Conservation (phyloP, 106 monocot genomes). For the Phalaenopsis equestris region DNA sequence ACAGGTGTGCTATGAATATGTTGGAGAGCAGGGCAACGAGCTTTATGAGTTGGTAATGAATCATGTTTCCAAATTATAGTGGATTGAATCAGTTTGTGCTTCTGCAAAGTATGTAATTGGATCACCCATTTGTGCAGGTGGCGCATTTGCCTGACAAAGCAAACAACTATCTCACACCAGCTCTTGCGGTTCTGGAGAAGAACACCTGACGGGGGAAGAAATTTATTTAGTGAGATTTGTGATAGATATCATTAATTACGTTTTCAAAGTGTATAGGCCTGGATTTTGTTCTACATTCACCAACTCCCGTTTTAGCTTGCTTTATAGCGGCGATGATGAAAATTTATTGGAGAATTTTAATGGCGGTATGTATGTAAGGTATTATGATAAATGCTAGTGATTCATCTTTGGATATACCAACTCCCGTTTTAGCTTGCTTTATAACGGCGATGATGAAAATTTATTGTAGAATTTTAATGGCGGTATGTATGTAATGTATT, state of each 20-base stretch:
- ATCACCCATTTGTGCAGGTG: conserved; percentile 40
- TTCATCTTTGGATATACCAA: neutral
- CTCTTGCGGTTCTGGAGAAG: conserved; percentile 83
- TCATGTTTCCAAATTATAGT: neutral
- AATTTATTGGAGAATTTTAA: no score
- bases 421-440: no score
- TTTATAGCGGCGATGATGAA: no score
- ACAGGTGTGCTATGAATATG: conserved; percentile 94
- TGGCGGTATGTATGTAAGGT: no score
- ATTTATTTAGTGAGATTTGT: neutral
- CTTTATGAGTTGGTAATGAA: conserved; percentile 85
- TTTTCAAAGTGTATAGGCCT: neutral
- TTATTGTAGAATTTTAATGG: no score
- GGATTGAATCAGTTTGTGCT: neutral
- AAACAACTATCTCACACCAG: conserved; percentile 96
- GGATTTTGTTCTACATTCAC: neutral
- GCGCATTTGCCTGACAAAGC: conserved; percentile 99
- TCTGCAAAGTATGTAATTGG: neutral
- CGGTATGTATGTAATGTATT: no score
- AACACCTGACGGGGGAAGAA: conserved; percentile 51
- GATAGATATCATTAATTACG: neutral
- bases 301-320: neutral
- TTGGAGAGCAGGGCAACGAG: conserved; percentile 74
- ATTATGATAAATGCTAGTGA: no score
- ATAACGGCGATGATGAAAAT: no score